Conservation (phyloP, 805 yeast genomes). For the Starmerella apis region DNA sequence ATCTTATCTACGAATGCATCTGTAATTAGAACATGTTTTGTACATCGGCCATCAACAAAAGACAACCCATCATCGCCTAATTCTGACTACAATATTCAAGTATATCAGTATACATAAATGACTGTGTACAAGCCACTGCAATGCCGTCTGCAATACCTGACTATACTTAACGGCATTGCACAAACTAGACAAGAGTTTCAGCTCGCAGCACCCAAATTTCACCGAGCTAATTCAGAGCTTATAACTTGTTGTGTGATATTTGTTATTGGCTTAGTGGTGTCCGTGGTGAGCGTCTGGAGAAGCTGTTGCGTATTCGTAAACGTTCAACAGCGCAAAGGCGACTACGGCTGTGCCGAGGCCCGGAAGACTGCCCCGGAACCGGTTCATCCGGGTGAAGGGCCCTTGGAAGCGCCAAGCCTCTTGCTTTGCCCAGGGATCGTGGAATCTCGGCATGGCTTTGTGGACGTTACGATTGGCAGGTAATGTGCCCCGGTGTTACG, state of each 20-base stretch:
- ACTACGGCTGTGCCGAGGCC: constrained; percentile 71
- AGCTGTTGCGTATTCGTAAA: constrained; percentile 41
- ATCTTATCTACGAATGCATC: too few relatives aligned
- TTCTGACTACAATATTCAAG: too few relatives aligned
- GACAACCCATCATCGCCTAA: too few relatives aligned
- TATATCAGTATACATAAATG: not conserved
- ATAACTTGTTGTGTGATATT: too few relatives aligned
- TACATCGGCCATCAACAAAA: not conserved
- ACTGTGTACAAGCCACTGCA: not conserved
- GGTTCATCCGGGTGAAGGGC: constrained; percentile 57
- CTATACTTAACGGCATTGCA: too few relatives aligned
- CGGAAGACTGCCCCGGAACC: constrained; percentile 65
- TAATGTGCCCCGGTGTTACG: not conserved
- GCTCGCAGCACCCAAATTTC: too few relatives aligned
- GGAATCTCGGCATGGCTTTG: constrained; percentile 21
- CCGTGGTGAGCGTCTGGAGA: constrained; percentile 19
- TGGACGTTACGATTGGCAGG: constrained; percentile 5
- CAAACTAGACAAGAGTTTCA: too few relatives aligned
- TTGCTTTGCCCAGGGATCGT: constrained; percentile 43
- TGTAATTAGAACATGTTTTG: too few relatives aligned
- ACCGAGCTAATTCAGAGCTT: too few relatives aligned
- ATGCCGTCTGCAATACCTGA: too few relatives aligned
- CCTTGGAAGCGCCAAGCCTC: constrained; percentile 90
- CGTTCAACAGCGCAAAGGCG: constrained; percentile 56
- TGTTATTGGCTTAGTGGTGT: constrained; percentile 12